Evolutionary conservation across 768 basidiomycete species (phyloP).

Genomic region (Collybiopsis confluens): DNA sequence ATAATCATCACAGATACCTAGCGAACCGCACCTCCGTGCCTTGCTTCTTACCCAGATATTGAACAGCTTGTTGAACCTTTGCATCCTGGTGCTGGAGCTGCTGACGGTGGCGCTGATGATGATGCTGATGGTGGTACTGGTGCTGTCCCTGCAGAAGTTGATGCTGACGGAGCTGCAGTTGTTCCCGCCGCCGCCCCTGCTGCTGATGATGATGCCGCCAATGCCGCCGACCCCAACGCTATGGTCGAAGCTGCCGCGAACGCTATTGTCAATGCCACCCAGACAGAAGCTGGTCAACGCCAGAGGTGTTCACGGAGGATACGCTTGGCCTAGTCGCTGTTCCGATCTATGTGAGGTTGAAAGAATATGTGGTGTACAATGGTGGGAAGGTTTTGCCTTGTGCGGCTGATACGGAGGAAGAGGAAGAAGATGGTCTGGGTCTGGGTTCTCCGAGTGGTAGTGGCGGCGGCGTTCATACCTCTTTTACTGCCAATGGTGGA

Average conservation of each 20-base stretch:
- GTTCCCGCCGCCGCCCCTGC: background rate
- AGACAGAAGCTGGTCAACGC: background rate
- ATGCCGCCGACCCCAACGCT: background rate
- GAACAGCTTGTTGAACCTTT: slow-evolving; percentile 2
- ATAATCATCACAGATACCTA: slow-evolving; percentile 19
- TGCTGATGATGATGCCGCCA: background rate
- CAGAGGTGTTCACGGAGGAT: slow-evolving; percentile 28
- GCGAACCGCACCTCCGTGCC: slow-evolving; percentile 10
- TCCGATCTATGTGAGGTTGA: slow-evolving; percentile 56
- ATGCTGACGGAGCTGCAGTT: background rate
- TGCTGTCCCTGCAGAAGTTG: background rate
- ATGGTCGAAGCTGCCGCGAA: too few relatives aligned
- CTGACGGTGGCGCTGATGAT: background rate
- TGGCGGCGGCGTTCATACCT: too few relatives aligned
- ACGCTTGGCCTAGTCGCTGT: slow-evolving; percentile 32
- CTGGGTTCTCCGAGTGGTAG: background rate
- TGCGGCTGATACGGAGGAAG: background rate
- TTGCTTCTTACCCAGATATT: slow-evolving; percentile 11
- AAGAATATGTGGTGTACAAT: slow-evolving; percentile 40
- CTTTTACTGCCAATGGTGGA: too few relatives aligned
- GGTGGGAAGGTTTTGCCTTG: background rate
- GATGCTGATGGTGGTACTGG: background rate
- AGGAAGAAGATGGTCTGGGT: slow-evolving; percentile 2
- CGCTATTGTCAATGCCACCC: background rate
- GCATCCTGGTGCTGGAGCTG: background rate